Evolutionary conservation across 805 yeast species (phyloP).

Genomic region (Zygoascus flipseniorum): DNA sequence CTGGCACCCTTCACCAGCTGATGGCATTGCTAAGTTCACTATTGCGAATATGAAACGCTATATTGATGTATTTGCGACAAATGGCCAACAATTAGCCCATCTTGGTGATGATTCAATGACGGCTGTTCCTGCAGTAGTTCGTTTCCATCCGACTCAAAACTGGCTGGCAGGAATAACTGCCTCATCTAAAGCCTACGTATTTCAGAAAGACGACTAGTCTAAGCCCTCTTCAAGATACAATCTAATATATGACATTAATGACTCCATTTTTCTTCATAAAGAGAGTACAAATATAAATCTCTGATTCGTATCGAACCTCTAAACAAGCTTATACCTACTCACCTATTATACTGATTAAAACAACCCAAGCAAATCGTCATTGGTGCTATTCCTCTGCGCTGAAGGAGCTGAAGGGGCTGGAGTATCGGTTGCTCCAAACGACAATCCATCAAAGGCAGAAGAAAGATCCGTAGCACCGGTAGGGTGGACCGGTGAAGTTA

Average conservation of each 20-base stretch:
- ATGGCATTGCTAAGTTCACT: constrained; percentile 71
- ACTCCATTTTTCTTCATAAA: not conserved
- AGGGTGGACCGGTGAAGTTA: constrained; percentile 1
- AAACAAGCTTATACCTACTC: not conserved
- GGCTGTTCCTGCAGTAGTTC: constrained; percentile 87
- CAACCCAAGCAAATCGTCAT: constrained; percentile 26
- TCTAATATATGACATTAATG: not conserved
- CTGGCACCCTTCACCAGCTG: constrained; percentile 72
- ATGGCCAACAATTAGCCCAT: constrained; percentile 74
- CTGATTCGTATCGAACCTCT: too few relatives aligned
- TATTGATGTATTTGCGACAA: constrained; percentile 70
- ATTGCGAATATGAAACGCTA: constrained; percentile 91
- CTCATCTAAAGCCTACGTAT: constrained; percentile 68
- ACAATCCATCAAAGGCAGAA: constrained; percentile 11
- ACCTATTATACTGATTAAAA: constrained; percentile 13
- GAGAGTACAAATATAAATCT: too few relatives aligned
- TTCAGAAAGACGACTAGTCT: not conserved
- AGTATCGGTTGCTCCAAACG: constrained; percentile 1
- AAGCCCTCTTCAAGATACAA: not conserved
- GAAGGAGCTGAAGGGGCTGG: constrained; percentile 1
- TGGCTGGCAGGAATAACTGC: constrained; percentile 95
- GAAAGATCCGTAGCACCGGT: constrained; percentile 7
- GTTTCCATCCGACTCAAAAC: constrained; percentile 76
- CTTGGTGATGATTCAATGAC: constrained; percentile 55
- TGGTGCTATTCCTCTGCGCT: constrained; percentile 6